Evolutionary conservation across 345 rosid species (phyloP).

Genomic region (Camelina sativa): DNA sequence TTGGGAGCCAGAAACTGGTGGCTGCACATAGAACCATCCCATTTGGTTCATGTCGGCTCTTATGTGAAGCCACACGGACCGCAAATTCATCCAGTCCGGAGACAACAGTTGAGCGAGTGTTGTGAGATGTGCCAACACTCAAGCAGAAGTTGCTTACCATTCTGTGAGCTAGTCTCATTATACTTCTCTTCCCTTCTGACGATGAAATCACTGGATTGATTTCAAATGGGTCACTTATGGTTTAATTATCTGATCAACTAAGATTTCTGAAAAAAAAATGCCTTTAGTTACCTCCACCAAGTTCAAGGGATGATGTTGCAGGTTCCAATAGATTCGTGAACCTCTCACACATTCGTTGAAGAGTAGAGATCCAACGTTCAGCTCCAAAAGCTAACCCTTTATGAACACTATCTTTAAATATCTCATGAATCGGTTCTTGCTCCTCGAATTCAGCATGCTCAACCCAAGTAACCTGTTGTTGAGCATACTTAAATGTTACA

Average conservation of each 20-base stretch:
- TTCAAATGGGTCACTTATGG: conserved; percentile 3
- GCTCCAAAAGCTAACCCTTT: conserved; percentile 90
- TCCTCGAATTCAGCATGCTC: conserved; percentile 89
- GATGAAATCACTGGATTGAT: conserved; percentile 64
- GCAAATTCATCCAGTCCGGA: conserved; percentile 70
- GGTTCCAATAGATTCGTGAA: conserved; percentile 68
- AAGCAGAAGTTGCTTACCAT: conserved; percentile 87
- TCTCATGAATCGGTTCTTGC: conserved; percentile 52
- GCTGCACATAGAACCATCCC: conserved; percentile 91
- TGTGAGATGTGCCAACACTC: conserved; percentile 76
- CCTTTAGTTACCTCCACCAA: conserved; percentile 66
- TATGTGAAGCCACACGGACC: conserved; percentile 79
- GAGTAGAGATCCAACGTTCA: conserved; percentile 82
- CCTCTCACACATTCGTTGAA: conserved; percentile 84
- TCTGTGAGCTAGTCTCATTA: conserved; percentile 95
- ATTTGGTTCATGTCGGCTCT: conserved; percentile 58
- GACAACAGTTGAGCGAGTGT: conserved; percentile 62
- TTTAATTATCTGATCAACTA: background rate
- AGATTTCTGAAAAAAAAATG: background rate
- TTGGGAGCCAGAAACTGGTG: conserved; percentile 90
- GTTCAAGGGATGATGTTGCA: conserved; percentile 62
- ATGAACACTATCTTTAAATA: conserved; percentile 63
- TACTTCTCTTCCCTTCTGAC: conserved; percentile 84
- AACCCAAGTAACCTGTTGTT: conserved; percentile 80
- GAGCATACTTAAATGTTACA: background rate